A percentile compares a stretch with the other conserved stretches of the same genome.
phyloP scores from a whole-genome alignment of 805 yeast species.

The Yamadazyma takamatsuzukensis region DNA sequence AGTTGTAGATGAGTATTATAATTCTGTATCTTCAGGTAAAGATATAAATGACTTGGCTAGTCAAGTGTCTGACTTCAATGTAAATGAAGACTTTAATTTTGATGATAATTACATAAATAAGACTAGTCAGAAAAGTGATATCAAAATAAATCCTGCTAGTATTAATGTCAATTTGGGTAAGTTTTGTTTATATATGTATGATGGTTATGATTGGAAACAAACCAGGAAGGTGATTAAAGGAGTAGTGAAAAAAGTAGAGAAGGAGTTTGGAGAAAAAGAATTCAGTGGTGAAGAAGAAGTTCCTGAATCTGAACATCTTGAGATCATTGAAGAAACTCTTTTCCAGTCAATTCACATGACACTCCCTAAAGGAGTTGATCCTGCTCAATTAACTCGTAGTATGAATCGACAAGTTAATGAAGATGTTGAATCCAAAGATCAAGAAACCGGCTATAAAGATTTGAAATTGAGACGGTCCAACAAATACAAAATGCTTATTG shows the following conservation, averaged over 20 bases:
- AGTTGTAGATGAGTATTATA: slow-evolving; percentile 20
- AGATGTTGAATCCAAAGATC: slow-evolving; percentile 14
- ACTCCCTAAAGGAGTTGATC: slow-evolving; percentile 45
- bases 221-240: slow-evolving; percentile 64
- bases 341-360: slow-evolving; percentile 80
- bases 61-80: neutral
- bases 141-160: slow-evolving; percentile 10
- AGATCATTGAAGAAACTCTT: slow-evolving; percentile 55
- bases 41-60: neutral
- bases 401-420: slow-evolving; percentile 46
- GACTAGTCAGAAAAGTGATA: neutral
- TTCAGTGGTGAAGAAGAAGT: slow-evolving; percentile 10
- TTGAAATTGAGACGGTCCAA: slow-evolving; percentile 64
- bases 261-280: slow-evolving; percentile 6
- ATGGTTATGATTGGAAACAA: slow-evolving; percentile 90
- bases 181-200: slow-evolving; percentile 53
- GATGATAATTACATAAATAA: slow-evolving; percentile 9
- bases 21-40: neutral
- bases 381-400: slow-evolving; percentile 43
- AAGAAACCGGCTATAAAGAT: slow-evolving; percentile 27
- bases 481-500: slow-evolving; percentile 55
- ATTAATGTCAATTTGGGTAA: slow-evolving; percentile 36
- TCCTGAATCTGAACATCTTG: slow-evolving; percentile 10
- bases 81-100: neutral
- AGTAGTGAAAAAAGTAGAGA: slow-evolving; percentile 63